Base-by-base conservation (phyloP, 2,329 filamentous ascomycete species). In the Coleophoma cylindrospora region DNA sequence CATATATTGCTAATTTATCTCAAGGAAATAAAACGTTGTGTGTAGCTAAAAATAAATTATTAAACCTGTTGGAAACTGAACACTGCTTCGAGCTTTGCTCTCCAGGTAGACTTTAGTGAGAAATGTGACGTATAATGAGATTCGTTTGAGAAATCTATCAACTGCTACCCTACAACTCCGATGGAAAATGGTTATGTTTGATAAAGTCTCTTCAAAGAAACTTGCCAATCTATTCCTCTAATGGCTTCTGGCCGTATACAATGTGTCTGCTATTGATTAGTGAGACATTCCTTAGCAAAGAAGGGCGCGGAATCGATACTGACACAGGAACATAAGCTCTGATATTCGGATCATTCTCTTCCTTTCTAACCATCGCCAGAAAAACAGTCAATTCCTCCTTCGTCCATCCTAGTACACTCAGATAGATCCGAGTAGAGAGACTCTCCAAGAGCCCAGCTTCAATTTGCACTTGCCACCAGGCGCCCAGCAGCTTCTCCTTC, bases 401-500 rank as follows among this genome's bases (percentile, higher is more conserved):
- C 12, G 48, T 52, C 64, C 64, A 68, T 3, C 53, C 51, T 33
- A 61, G 46, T 9, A 58, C 40, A 19, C 53, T 43, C 3, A 57
- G 60, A 33, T 62, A 57, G 60, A 50, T 64, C 13, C 46, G 17
- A 15, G 27, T 36, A 36, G 5, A n/a, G 32, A 17, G 10, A n/a
- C 19, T 32, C 27, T 44, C 19, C 19, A 44, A n/a, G 4, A 33
- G 3, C 13, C 41, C 41, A 14, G 19, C 41, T 11, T 44, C 21
- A 32, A 44, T 7, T 27, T 44, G 41, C 15, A 15, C 41, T n/a
- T 50, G 40, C 21, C 45, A 21, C 49, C 47, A 51, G 14, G 43
- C 22, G 6, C 76, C 77, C 1, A 78, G 59, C 43, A 79, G 72
- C 59, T 80, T 81, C 47, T 74, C 68, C 27, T 70, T 68, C 3